Conservation (phyloP, 441 rosid genomes). For the Gossypium lobatum region DNA sequence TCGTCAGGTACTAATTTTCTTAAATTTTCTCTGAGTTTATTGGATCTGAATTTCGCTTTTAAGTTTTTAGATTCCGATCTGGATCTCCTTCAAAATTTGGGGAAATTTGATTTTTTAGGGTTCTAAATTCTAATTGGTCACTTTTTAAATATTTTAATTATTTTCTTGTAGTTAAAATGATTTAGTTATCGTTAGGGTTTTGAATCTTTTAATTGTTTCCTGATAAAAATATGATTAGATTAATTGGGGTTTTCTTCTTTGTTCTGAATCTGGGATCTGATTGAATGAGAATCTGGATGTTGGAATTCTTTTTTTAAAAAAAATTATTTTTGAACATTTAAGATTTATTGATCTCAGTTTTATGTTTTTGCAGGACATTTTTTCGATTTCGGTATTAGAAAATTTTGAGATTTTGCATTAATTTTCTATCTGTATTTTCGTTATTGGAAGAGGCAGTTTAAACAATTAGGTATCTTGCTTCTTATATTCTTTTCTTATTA, state of each 20-base stretch:
- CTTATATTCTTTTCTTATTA: neutral
- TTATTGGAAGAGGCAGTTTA: neutral
- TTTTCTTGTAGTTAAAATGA: neutral
- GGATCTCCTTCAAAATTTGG: neutral
- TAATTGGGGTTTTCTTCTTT: neutral
- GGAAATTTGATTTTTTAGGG: neutral
- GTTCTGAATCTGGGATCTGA: neutral
- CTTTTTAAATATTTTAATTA: neutral
- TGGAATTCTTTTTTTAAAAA: neutral
- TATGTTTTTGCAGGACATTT: neutral
- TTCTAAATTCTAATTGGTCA: neutral
- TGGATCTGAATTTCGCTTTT: slow-evolving; percentile 19
- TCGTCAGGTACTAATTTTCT: slow-evolving; percentile 21
- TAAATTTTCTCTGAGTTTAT: neutral
- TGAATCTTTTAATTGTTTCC: neutral
- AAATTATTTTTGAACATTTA: neutral
- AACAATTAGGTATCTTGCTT: neutral
- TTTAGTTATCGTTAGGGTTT: slow-evolving; percentile 3
- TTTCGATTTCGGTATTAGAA: neutral
- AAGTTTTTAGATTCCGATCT: neutral
- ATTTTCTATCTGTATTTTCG: neutral
- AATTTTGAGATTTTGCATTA: neutral
- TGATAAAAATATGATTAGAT: neutral
- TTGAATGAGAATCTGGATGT: neutral
- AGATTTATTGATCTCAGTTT: neutral